Percentiles rank a stretch among this genome's conserved stretches.
phyloP scores from a whole-genome alignment of 1,139 yeast genomes.

The Yamadazyma taylorii region DNA sequence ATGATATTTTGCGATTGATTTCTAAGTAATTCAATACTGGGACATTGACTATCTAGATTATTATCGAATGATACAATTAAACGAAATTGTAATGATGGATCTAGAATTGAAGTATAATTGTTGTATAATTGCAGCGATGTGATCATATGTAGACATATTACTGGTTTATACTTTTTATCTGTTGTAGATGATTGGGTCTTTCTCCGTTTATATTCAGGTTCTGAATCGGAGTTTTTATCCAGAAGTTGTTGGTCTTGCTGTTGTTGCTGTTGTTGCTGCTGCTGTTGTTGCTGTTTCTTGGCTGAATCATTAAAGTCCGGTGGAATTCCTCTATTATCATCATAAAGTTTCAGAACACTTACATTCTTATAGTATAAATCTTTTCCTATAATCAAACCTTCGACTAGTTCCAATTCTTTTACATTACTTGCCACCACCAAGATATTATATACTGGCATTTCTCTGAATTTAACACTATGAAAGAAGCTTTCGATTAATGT shows the following conservation, averaged over 20 bases:
- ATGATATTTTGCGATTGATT: conserved; percentile 14
- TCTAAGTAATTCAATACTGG: conserved; percentile 39
- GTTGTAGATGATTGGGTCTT: conserved; percentile 8
- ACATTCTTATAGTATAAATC: conserved; percentile 55
- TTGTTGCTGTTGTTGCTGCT: neutral
- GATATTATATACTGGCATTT: conserved; percentile 25
- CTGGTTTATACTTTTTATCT: conserved; percentile 10
- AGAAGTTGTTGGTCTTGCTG: neutral
- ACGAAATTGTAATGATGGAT: conserved; percentile 31
- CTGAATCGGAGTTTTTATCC: conserved; percentile 8
- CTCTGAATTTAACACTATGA: conserved; percentile 14
- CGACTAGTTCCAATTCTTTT: conserved; percentile 70
- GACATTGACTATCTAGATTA: conserved; percentile 42
- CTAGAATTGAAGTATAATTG: conserved; percentile 32
- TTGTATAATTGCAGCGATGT: conserved; percentile 44
- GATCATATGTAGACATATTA: conserved; percentile 30
- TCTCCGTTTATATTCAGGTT: conserved; percentile 14
- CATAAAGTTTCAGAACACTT: conserved; percentile 60
- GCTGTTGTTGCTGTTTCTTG: neutral
- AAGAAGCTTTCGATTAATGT: conserved; percentile 20
- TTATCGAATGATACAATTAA: conserved; percentile 63
- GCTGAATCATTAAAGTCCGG: conserved; percentile 6
- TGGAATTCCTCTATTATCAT: conserved; percentile 26
- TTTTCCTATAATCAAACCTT: conserved; percentile 66
- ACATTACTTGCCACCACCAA: conserved; percentile 61